Evolutionary conservation across 306 rosid species (phyloP).

Genomic region (Hippophae gyantsensis): DNA sequence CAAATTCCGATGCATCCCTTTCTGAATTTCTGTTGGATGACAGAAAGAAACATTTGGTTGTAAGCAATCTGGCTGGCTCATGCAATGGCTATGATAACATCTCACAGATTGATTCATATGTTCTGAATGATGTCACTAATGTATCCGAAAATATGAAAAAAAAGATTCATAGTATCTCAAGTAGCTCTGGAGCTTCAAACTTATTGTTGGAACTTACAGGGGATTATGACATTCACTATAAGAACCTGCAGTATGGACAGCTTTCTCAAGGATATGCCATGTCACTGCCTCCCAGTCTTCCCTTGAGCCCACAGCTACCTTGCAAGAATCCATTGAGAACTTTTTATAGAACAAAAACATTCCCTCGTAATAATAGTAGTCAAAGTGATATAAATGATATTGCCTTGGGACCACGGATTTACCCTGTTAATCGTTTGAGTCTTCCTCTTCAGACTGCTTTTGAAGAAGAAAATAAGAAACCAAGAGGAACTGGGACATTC

Average conservation of each 20-base stretch:
- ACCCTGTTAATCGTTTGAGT: slow-evolving; percentile 34
- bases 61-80: slow-evolving; percentile 18
- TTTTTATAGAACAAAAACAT: slow-evolving; percentile 26
- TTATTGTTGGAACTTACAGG: slow-evolving; percentile 63
- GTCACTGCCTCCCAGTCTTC: slow-evolving; percentile 47
- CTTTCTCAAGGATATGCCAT: slow-evolving; percentile 35
- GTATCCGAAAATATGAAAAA: slow-evolving; percentile 20
- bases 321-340: slow-evolving; percentile 48
- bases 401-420: slow-evolving; percentile 30
- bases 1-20: slow-evolving; percentile 23
- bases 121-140: slow-evolving; percentile 21
- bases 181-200: slow-evolving; percentile 31
- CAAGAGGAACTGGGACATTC: slow-evolving; percentile 68
- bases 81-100: slow-evolving; percentile 21
- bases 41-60: slow-evolving; percentile 24
- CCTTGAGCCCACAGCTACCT: slow-evolving; percentile 39
- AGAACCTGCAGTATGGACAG: slow-evolving; percentile 49
- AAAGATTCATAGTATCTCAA: slow-evolving; percentile 21
- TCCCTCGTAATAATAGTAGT: slow-evolving; percentile 33
- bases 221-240: slow-evolving; percentile 50
- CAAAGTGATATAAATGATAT: slow-evolving; percentile 38
- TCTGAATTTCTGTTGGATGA: background rate
- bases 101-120: slow-evolving; percentile 20
- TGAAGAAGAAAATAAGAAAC: slow-evolving; percentile 50
- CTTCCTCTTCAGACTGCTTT: slow-evolving; percentile 27